Conservation (phyloP, 1,139 yeast genomes). For the Protomyces arabidopsidicola region DNA sequence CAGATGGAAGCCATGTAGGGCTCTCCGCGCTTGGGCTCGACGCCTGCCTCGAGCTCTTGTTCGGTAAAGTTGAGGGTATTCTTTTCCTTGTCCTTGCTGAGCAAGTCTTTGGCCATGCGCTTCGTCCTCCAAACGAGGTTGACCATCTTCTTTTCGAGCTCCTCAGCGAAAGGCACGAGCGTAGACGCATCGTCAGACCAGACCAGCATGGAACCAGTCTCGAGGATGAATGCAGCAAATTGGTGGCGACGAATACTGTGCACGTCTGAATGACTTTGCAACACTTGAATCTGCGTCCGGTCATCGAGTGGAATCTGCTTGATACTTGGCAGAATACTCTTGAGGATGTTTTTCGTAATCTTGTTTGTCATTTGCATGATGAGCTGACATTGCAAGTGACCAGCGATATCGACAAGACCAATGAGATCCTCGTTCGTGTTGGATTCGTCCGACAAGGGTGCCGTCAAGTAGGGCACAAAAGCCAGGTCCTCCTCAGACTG, state of each 20-base stretch:
- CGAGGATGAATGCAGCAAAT: constrained; percentile 30
- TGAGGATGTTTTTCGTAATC: constrained; percentile 28
- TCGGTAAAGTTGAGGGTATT: neutral
- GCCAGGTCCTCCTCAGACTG: constrained; percentile 17
- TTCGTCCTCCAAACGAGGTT: constrained; percentile 25
- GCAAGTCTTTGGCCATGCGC: constrained; percentile 8
- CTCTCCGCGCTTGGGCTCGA: constrained; percentile 19
- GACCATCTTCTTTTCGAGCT: constrained; percentile 28
- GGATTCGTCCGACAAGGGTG: constrained; percentile 19
- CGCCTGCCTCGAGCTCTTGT: constrained; percentile 17
- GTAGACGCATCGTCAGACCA: constrained; percentile 30
- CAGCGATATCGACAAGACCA: constrained; percentile 27
- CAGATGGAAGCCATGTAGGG: constrained; percentile 21
- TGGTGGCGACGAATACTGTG: constrained; percentile 31
- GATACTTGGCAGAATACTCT: constrained; percentile 27
- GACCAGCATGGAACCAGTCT: constrained; percentile 22
- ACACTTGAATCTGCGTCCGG: constrained; percentile 31
- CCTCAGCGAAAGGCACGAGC: constrained; percentile 28
- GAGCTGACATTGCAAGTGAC: constrained; percentile 29
- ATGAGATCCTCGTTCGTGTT: constrained; percentile 24
- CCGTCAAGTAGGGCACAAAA: constrained; percentile 25
- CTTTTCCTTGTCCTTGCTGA: constrained; percentile 6
- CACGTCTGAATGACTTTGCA: constrained; percentile 30
- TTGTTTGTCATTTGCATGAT: constrained; percentile 30
- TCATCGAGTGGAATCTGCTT: constrained; percentile 31